These are phyloP conservation scores for Aspergillus persii DNA, from an alignment of 2,329 filamentous ascomycete genomes.

Conservation along the genomic window DNA sequence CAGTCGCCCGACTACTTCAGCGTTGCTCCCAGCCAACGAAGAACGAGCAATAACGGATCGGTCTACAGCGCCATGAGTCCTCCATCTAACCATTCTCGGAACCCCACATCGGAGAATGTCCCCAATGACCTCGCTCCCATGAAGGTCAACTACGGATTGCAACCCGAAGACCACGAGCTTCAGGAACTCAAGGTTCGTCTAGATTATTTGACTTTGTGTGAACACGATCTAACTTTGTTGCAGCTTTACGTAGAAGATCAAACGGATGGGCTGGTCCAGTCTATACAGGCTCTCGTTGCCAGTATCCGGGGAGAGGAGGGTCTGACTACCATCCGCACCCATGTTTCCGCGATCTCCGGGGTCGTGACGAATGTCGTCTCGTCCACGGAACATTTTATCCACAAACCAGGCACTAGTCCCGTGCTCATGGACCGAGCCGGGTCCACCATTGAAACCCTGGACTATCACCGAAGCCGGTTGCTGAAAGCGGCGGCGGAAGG, in stretches of 20 bases:
- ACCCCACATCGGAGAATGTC: conserved; percentile 29
- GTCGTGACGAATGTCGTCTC: conserved; percentile 69
- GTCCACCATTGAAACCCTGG: conserved; percentile 49
- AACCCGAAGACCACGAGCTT: conserved; percentile 48
- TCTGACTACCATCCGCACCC: conserved; percentile 63
- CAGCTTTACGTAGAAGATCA: conserved; percentile 80
- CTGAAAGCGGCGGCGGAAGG: conserved; percentile 63
- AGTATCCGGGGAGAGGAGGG: conserved; percentile 65
- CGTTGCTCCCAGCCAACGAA: conserved; percentile 50
- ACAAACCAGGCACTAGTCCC: conserved; percentile 45
- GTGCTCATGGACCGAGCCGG: conserved; percentile 49
- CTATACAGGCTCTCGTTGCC: conserved; percentile 76
- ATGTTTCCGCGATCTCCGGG: conserved; percentile 68
- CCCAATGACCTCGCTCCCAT: conserved; percentile 30
- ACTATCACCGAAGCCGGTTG: conserved; percentile 64
- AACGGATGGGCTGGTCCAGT: conserved; percentile 73
- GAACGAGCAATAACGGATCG: conserved; percentile 66
- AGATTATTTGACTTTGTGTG: conserved; percentile 13
- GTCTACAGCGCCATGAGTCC: conserved; percentile 72
- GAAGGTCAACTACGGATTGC: conserved; percentile 42
- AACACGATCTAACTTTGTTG: conserved; percentile 13
- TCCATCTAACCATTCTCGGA: conserved; percentile 47
- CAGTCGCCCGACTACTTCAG: conserved; percentile 68
- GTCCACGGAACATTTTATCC: conserved; percentile 60
- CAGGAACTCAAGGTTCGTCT: conserved; percentile 58